These are phyloP conservation scores for Waltergamsia citrina DNA, from an alignment of 2,329 filamentous ascomycete genomes.

Conservation along the genomic window DNA sequence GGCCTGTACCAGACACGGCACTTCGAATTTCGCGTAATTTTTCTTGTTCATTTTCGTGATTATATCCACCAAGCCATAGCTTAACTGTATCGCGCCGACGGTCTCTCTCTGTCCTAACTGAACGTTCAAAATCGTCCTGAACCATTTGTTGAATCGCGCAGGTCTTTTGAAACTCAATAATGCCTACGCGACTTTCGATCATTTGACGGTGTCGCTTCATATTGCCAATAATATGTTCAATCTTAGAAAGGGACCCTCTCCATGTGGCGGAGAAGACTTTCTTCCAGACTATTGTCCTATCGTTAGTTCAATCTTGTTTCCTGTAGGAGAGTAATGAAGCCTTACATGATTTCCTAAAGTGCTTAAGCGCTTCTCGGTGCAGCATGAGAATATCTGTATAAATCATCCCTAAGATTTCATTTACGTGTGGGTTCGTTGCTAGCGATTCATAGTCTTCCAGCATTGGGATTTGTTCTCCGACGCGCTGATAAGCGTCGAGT, in stretches of 20 bases:
- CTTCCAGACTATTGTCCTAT: not conserved
- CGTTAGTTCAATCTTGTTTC: not conserved
- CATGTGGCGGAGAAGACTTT: not conserved
- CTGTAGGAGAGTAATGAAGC: not conserved
- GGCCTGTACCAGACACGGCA: not conserved
- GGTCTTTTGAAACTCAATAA: not conserved
- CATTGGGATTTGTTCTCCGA: slow-evolving; percentile 1
- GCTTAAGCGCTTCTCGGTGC: not conserved
- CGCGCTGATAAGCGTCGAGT: slow-evolving; percentile 1
- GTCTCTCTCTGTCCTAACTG: not conserved
- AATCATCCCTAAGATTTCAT: not conserved
- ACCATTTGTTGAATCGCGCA: no score
- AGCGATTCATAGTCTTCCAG: not conserved
- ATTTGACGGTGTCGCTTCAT: not conserved
- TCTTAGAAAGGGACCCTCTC: not conserved
- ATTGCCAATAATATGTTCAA: not conserved
- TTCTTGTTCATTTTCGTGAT: not conserved
- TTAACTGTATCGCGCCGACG: not conserved
- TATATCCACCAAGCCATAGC: not conserved
- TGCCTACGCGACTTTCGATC: not conserved
- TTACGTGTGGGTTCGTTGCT: not conserved
- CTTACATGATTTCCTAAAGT: slow-evolving; percentile 1
- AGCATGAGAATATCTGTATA: slow-evolving; percentile 2
- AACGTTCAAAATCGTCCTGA: not conserved
- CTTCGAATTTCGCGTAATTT: not conserved